Conservation (phyloP, 495 filamentous ascomycete genomes). For the Aspergillus steynii region DNA sequence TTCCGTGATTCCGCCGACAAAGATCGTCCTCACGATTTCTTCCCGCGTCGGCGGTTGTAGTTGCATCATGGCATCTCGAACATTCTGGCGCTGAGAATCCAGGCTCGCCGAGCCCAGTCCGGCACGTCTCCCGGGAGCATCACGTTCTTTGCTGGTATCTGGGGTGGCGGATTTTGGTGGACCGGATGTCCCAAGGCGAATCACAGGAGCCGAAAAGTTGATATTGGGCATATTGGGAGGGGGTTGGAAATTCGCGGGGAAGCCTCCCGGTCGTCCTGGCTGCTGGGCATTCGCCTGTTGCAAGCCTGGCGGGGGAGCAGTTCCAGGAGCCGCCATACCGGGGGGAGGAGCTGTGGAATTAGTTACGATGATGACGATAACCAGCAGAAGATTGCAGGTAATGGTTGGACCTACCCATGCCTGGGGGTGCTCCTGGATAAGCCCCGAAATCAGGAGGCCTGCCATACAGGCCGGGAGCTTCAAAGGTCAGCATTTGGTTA, state of each 20-base stretch:
- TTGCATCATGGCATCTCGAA: conserved; percentile 74
- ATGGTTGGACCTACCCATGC: conserved; percentile 67
- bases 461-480: conserved; percentile 62
- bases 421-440: conserved; percentile 80
- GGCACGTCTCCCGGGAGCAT: conserved; percentile 55
- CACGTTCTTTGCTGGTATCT: conserved; percentile 50
- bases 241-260: conserved; percentile 84
- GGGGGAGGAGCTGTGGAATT: conserved; percentile 44
- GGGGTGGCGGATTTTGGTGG: conserved; percentile 65
- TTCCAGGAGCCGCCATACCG: conserved; percentile 79
- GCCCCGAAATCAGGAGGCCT: conserved; percentile 69
- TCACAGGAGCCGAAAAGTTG: conserved; percentile 96
- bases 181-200: conserved; percentile 77
- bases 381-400: conserved; percentile 10
- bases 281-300: conserved; percentile 68
- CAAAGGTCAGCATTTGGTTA: conserved; percentile 16
- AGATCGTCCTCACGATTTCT: conserved; percentile 87
- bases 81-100: conserved; percentile 67
- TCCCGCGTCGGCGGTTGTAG: conserved; percentile 84
- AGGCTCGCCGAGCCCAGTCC: conserved; percentile 67
- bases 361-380: conserved; percentile 13
- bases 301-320: conserved; percentile 75
- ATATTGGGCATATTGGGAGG: conserved; percentile 94
- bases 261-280: conserved; percentile 71
- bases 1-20: conserved; percentile 82